Percentiles rank a stretch among this genome's conserved stretches.
Evolutionary conservation across 228 moss, liverwort and hornwort species (phyloP).

Genomic region (Sphagnum magellanicum): DNA sequence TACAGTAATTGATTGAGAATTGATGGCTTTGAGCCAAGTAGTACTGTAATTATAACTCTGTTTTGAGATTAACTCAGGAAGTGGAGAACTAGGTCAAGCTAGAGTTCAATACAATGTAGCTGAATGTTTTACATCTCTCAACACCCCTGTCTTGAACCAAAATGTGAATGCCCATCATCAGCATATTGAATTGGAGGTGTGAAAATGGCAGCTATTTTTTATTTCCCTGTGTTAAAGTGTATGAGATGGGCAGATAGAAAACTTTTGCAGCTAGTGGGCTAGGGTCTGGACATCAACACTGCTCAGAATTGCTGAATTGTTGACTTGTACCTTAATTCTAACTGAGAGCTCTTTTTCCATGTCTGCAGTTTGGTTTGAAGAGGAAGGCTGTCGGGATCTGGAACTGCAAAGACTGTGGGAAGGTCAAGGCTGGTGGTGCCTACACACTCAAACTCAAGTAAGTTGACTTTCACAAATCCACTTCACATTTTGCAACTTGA

Average conservation of each 20-base stretch:
- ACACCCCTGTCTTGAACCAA: no score
- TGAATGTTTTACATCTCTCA: no score
- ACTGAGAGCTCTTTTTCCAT: neutral
- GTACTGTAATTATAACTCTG: no score
- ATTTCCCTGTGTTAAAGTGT: neutral
- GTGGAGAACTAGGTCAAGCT: no score
- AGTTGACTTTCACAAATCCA: neutral
- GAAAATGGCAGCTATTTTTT: no score
- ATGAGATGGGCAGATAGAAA: neutral
- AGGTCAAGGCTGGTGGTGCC: constrained; percentile 48
- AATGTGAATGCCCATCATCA: no score
- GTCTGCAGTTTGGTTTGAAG: constrained; percentile 36
- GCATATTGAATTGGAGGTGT: no score
- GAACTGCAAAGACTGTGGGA: constrained; percentile 53
- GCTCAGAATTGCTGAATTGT: neutral
- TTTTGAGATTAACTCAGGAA: no score
- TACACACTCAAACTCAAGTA: constrained; percentile 51
- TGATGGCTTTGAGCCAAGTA: no score
- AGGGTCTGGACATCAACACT: neutral
- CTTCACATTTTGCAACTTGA: neutral
- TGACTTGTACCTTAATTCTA: neutral
- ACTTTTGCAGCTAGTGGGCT: neutral
- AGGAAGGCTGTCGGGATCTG: constrained; percentile 51
- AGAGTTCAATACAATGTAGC: no score
- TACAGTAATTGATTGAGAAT: no score